phyloP scores from a whole-genome alignment of 73 alveolate species.

The Paramecium pentaurelia region DNA sequence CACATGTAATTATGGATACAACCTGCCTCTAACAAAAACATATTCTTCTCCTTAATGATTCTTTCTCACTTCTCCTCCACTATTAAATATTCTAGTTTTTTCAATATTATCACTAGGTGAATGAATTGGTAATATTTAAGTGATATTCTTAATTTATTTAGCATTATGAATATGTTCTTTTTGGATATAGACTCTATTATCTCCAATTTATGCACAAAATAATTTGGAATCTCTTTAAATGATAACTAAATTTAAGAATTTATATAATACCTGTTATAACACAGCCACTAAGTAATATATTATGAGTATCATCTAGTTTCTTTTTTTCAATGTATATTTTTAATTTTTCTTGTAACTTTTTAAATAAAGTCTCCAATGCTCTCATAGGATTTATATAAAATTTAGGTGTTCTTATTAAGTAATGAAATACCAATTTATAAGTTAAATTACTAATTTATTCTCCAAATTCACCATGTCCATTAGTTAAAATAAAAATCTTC shows the following conservation, averaged over 20 bases:
- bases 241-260: background rate
- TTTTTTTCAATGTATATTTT: background rate
- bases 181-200: background rate
- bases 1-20: conserved; percentile 75
- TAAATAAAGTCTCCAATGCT: background rate
- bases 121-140: background rate
- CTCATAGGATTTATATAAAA: background rate
- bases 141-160: background rate
- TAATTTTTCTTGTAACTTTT: background rate
- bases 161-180: background rate
- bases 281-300: conserved; percentile 17
- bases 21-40: conserved; percentile 65
- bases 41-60: background rate
- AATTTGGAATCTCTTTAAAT: background rate
- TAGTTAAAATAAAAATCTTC: background rate
- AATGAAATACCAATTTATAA: conserved; percentile 9
- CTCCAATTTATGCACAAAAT: background rate
- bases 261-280: background rate
- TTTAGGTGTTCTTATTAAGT: background rate
- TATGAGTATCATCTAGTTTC: conserved; percentile 10
- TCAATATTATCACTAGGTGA: background rate
- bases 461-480: conserved; percentile 48
- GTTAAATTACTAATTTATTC: background rate
- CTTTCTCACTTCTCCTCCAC: conserved; percentile 46
- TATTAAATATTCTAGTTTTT: conserved; percentile 9